A percentile compares a stretch with the other conserved stretches of the same genome.
These are phyloP conservation scores for Aphanomyces cochlioides DNA, from an alignment of 352 stramenopile genomes.

Conservation along the genomic window DNA sequence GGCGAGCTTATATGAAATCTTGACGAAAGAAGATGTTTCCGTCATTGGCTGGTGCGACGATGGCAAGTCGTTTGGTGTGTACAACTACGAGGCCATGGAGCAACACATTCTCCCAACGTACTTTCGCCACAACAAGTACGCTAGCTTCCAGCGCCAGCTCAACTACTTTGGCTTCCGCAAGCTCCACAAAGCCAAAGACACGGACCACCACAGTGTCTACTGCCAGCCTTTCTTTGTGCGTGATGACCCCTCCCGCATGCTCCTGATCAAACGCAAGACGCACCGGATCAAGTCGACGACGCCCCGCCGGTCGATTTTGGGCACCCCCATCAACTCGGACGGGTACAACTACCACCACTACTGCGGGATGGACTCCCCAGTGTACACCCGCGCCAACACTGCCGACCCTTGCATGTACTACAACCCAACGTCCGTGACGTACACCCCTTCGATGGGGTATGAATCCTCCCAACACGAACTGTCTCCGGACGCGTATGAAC, in stretches of 20 bases:
- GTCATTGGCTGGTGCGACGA: slow-evolving; percentile 71
- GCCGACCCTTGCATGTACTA: neutral
- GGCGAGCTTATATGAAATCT: slow-evolving; percentile 69
- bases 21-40: slow-evolving; percentile 58
- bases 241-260: slow-evolving; percentile 57
- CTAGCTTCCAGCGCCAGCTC: slow-evolving; percentile 84
- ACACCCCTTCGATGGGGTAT: neutral
- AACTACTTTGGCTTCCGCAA: slow-evolving; percentile 88
- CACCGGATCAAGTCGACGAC: slow-evolving; percentile 24
- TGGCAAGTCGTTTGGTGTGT: slow-evolving; percentile 65
- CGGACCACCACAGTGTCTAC: slow-evolving; percentile 66
- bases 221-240: slow-evolving; percentile 64
- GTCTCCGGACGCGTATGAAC: slow-evolving; percentile 1
- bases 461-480: neutral
- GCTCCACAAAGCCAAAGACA: slow-evolving; percentile 42
- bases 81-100: slow-evolving; percentile 54
- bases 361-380: neutral
- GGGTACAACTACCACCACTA: neutral
- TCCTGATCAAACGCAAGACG: slow-evolving; percentile 65
- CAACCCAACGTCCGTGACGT: neutral
- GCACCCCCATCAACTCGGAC: neutral
- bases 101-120: slow-evolving; percentile 85
- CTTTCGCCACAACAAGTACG: slow-evolving; percentile 93
- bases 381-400: neutral
- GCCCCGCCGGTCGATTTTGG: neutral